phyloP scores from a whole-genome alignment of 192 early-diverging fungal species.

The Haplosporangium gracile region DNA sequence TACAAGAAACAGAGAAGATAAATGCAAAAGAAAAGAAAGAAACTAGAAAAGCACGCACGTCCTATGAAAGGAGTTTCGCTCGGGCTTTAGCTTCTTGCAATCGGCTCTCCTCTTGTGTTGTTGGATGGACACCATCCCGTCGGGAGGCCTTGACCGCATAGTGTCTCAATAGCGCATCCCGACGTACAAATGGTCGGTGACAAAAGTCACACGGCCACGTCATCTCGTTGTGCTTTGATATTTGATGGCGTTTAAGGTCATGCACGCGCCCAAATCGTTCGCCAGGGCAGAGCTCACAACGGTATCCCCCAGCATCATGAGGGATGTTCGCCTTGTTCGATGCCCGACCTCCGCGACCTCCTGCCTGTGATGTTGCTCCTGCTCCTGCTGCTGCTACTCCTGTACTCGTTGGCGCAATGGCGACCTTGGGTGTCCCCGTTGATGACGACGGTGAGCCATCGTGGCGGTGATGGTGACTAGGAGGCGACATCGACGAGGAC shows the following conservation, averaged over 20 bases:
- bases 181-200: constrained; percentile 47
- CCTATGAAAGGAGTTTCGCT: constrained; percentile 25
- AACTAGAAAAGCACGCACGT: not conserved
- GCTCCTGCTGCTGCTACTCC: not conserved
- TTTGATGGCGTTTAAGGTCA: constrained; percentile 52
- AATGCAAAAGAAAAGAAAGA: not conserved
- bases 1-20: not conserved
- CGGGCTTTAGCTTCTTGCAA: constrained; percentile 47
- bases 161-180: constrained; percentile 47
- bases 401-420: not conserved
- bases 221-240: constrained; percentile 56
- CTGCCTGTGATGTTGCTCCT: not conserved
- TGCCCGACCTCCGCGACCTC: not conserved
- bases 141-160: constrained; percentile 50
- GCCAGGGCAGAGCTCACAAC: constrained; percentile 50
- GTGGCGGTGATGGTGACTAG: not conserved
- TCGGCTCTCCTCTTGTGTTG: constrained; percentile 36
- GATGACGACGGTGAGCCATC: not conserved
- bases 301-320: constrained; percentile 35
- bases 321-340: not conserved
- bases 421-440: not conserved
- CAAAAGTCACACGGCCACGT: constrained; percentile 57
- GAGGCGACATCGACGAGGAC: not conserved
- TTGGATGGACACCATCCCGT: constrained; percentile 47
- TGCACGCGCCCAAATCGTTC: constrained; percentile 54